phyloP scores from a whole-genome alignment of 768 basidiomycete genomes.

The Mycena leptocephala region DNA sequence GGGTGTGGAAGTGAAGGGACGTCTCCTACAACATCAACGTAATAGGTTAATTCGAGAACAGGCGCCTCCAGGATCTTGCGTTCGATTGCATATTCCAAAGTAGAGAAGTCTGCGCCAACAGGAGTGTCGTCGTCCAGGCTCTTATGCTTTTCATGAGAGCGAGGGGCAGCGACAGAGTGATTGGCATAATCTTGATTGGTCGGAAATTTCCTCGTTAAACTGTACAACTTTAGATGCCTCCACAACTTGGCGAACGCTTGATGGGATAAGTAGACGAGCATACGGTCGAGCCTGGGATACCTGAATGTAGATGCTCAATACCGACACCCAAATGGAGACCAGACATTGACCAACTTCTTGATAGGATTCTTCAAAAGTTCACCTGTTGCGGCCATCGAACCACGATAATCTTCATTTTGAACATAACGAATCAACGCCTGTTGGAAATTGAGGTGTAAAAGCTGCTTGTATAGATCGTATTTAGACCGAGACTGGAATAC shows the following conservation, averaged over 20 bases:
- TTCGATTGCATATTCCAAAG: conserved; percentile 90
- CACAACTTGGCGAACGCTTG: conserved; percentile 67
- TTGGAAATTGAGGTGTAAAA: conserved; percentile 81
- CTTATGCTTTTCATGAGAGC: conserved; percentile 45
- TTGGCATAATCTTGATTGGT: conserved; percentile 24
- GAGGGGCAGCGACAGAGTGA: conserved; percentile 27
- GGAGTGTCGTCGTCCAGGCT: conserved; percentile 69
- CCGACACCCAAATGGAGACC: not conserved
- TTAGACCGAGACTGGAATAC: conserved; percentile 80
- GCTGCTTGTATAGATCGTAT: conserved; percentile 88
- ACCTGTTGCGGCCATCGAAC: conserved; percentile 78
- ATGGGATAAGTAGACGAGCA: conserved; percentile 55
- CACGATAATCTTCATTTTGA: conserved; percentile 84
- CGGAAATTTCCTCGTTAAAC: conserved; percentile 51
- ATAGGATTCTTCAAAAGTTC: conserved; percentile 72
- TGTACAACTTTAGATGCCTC: conserved; percentile 66
- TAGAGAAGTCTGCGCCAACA: conserved; percentile 68
- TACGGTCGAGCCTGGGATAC: conserved; percentile 48
- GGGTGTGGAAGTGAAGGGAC: conserved; percentile 65
- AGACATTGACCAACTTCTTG: conserved; percentile 55
- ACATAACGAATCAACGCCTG: conserved; percentile 75
- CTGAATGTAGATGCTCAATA: conserved; percentile 39
- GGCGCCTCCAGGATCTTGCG: conserved; percentile 87
- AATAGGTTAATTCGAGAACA: conserved; percentile 87
- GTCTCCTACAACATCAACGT: conserved; percentile 86